These are phyloP conservation scores for Verticillium dahliae DNA, from an alignment of 2,329 filamentous ascomycete species.

Conservation along the genomic window DNA sequence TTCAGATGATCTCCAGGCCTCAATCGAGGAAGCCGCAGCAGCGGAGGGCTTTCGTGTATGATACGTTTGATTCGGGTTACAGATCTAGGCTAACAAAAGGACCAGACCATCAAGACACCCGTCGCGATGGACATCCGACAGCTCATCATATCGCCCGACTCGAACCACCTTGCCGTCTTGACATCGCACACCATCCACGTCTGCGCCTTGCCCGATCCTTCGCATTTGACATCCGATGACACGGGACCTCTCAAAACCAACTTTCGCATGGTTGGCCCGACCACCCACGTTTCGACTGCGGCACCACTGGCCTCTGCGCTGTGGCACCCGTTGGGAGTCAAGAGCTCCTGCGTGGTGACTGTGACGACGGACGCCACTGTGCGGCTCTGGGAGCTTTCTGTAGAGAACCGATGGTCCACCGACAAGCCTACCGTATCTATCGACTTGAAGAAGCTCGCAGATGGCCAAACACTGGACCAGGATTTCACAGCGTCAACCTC, in stretches of 20 bases:
- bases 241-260: conserved; percentile 67
- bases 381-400: conserved; percentile 82
- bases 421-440: conserved; percentile 76
- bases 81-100: neutral
- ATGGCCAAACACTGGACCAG: conserved; percentile 74
- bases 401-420: conserved; percentile 80
- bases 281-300: conserved; percentile 82
- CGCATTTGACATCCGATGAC: conserved; percentile 67
- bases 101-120: conserved; percentile 66
- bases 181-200: conserved; percentile 87
- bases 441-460: conserved; percentile 82
- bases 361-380: conserved; percentile 84
- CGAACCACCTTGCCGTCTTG: conserved; percentile 75
- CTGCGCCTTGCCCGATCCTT: conserved; percentile 73
- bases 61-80: neutral
- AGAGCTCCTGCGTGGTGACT: conserved; percentile 77
- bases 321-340: conserved; percentile 88
- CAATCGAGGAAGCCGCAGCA: conserved; percentile 16
- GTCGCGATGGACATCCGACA: conserved; percentile 79
- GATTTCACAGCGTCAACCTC: conserved; percentile 73
- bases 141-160: conserved; percentile 75
- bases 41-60: conserved; percentile 42
- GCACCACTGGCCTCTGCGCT: conserved; percentile 72
- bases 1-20: conserved; percentile 24
- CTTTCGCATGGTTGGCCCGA: conserved; percentile 87